phyloP scores from a whole-genome alignment of 148 eudicot species.

The Drosera capensis region DNA sequence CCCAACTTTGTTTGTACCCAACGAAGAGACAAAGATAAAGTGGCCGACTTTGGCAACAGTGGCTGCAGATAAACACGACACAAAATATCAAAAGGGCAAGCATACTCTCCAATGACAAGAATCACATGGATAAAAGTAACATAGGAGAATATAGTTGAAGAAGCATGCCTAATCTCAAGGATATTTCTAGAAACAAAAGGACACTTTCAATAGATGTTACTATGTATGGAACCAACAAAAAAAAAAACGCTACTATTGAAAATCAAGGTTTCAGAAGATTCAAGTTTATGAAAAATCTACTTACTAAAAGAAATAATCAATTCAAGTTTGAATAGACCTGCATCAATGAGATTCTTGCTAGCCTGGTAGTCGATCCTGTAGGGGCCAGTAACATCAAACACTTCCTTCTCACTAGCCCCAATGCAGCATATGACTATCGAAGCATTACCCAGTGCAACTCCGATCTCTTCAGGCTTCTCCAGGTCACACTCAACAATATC shows the following conservation, averaged over 20 bases:
- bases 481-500: constrained; percentile 83
- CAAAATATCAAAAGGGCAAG: neutral
- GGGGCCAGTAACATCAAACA: constrained; percentile 77
- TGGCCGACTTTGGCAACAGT: constrained; percentile 53
- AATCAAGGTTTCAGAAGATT: neutral
- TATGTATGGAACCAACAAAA: too few relatives aligned
- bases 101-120: neutral
- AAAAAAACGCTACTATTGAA: too few relatives aligned
- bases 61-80: constrained; percentile 29
- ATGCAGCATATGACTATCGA: constrained; percentile 78
- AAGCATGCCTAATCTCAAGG: too few relatives aligned
- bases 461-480: constrained; percentile 45
- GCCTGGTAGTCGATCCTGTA: constrained; percentile 80
- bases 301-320: neutral
- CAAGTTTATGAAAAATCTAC: neutral
- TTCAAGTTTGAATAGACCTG: constrained; percentile 36
- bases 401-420: constrained; percentile 93
- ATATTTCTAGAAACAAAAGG: too few relatives aligned
- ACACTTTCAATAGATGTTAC: too few relatives aligned
- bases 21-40: constrained; percentile 64
- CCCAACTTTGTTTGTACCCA: constrained; percentile 89
- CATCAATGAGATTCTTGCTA: constrained; percentile 70
- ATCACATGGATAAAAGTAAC: neutral
- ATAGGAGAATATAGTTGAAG: too few relatives aligned
- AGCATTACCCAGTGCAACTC: constrained; percentile 54